Conservation (phyloP, 2,329 filamentous ascomycete species). For the Trichoderma sp. region DNA sequence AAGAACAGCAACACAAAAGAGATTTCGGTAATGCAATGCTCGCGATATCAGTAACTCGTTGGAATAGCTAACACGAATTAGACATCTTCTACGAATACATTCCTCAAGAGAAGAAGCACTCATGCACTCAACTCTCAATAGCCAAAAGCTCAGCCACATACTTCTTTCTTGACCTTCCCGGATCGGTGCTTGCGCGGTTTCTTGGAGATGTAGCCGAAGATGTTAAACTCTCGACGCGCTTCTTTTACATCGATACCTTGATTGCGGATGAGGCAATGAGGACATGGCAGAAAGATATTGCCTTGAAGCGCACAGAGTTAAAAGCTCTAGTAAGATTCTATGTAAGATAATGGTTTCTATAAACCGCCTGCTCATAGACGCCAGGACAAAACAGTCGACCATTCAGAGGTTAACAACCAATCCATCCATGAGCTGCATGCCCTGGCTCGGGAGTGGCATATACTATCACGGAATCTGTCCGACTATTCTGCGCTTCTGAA, state of each 20-base stretch:
- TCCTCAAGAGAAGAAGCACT: background rate
- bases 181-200: background rate
- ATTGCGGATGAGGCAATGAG: background rate
- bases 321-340: background rate
- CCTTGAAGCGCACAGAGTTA: background rate
- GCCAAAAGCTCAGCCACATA: background rate
- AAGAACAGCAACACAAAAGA: background rate
- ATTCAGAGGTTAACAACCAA: background rate
- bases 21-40: background rate
- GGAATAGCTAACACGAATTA: background rate
- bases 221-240: background rate
- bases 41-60: background rate
- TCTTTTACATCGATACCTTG: background rate
- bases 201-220: background rate
- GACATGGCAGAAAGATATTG: slow-evolving; percentile 1
- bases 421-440: background rate
- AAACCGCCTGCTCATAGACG: background rate
- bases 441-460: background rate
- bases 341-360: fast-evolving
- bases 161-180: background rate
- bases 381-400: background rate
- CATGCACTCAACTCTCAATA: background rate
- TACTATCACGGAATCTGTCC: background rate
- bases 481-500: background rate
- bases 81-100: background rate